Evolutionary conservation across 1,284 basidiomycete species (phyloP).

Genomic region (Trametes sp.): DNA sequence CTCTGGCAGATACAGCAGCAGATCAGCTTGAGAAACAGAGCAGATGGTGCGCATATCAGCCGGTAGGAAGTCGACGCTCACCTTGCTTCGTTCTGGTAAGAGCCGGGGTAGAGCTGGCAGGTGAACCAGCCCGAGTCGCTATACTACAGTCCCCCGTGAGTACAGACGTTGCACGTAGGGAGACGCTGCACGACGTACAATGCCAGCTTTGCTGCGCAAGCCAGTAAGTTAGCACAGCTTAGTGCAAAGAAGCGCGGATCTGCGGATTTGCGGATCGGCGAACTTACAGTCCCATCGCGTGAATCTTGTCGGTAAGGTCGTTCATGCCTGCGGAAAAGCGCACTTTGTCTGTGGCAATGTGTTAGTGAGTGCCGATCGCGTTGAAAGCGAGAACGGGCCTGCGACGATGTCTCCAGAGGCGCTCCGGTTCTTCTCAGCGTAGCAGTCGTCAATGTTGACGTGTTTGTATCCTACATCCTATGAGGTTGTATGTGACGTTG

Average conservation of each 20-base stretch:
- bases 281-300: constrained; percentile 56
- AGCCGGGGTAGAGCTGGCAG: constrained; percentile 59
- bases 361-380: not conserved
- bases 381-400: constrained; percentile 29
- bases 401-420: constrained; percentile 43
- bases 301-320: constrained; percentile 52
- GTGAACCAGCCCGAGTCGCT: constrained; percentile 63
- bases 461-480: constrained; percentile 46
- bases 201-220: constrained; percentile 42
- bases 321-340: constrained; percentile 55
- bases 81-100: constrained; percentile 56
- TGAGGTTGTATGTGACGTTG: not conserved
- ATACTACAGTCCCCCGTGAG: constrained; percentile 44
- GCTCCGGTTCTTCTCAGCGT: constrained; percentile 46
- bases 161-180: no score
- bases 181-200: constrained; percentile 39
- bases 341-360: constrained; percentile 33
- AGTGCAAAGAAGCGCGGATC: not conserved
- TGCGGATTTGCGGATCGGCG: not conserved
- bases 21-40: not conserved
- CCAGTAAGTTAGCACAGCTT: not conserved
- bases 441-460: constrained; percentile 52
- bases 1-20: constrained; percentile 28
- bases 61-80: not conserved
- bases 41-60: not conserved